Evolutionary conservation across 352 stramenopile genomes (phyloP).

Genomic region (Phytophthora fragariaefolia): DNA sequence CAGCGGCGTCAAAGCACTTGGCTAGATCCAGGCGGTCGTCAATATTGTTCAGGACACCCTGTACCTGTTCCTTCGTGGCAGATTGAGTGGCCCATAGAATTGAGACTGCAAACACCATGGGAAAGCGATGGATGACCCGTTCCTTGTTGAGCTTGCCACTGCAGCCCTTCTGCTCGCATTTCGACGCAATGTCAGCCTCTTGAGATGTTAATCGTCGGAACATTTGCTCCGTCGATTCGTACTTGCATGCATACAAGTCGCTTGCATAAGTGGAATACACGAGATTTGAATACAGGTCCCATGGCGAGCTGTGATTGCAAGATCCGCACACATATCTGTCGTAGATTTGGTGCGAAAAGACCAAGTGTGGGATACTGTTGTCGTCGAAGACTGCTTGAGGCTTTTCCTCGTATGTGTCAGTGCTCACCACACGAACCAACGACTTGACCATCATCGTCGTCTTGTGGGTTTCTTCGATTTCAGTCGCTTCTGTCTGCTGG

Average conservation of each 20-base stretch:
- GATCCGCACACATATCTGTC: constrained; percentile 73
- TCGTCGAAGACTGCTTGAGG: constrained; percentile 80
- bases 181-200: constrained; percentile 57
- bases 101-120: constrained; percentile 88
- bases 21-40: constrained; percentile 74
- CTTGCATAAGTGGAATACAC: constrained; percentile 86
- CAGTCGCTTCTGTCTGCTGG: constrained; percentile 77
- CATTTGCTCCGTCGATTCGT: constrained; percentile 79
- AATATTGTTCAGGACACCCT: constrained; percentile 70
- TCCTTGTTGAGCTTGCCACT: constrained; percentile 74
- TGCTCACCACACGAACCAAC: constrained; percentile 72
- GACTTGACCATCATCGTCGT: constrained; percentile 78
- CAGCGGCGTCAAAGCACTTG: constrained; percentile 74
- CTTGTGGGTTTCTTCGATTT: constrained; percentile 79
- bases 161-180: constrained; percentile 66
- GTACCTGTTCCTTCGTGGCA: constrained; percentile 78
- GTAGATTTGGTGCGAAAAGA: constrained; percentile 90
- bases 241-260: constrained; percentile 65
- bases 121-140: constrained; percentile 84
- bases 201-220: constrained; percentile 65
- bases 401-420: constrained; percentile 67
- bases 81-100: constrained; percentile 80
- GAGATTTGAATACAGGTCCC: constrained; percentile 86
- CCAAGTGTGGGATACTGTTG: constrained; percentile 87
- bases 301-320: constrained; percentile 69